These are phyloP conservation scores for Tieghemostelium lacteum DNA, from an alignment of 78 protist species.

Conservation along the genomic window DNA sequence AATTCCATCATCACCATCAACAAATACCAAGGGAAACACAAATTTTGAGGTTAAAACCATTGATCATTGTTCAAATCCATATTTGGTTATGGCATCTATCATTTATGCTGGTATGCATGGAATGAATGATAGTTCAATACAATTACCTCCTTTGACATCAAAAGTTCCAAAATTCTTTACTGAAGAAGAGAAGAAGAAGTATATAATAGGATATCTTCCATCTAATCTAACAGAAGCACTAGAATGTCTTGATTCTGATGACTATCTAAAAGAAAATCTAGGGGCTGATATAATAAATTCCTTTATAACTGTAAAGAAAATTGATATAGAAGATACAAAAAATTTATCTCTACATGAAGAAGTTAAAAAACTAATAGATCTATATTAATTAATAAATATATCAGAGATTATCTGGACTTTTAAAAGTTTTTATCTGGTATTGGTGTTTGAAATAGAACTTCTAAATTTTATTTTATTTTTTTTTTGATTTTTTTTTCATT, in stretches of 20 bases:
- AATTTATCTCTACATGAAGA: too few relatives aligned
- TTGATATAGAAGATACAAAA: background rate
- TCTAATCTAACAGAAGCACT: background rate
- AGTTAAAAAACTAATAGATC: too few relatives aligned
- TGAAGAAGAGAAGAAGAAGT: background rate
- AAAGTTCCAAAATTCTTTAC: constrained; percentile 3
- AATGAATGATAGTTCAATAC: background rate
- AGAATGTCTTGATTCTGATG: background rate
- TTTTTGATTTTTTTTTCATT: background rate
- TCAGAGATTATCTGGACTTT: too few relatives aligned
- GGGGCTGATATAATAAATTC: background rate
- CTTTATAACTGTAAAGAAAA: background rate
- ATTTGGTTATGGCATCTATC: constrained; percentile 27
- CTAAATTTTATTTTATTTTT: background rate
- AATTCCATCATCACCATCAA: constrained; percentile 19
- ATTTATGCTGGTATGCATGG: constrained; percentile 36
- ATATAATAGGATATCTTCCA: background rate
- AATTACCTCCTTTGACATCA: constrained; percentile 19
- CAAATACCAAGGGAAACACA: background rate
- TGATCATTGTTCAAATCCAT: constrained; percentile 41
- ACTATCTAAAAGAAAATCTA: background rate
- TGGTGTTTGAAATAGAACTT: too few relatives aligned
- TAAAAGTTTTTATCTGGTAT: too few relatives aligned
- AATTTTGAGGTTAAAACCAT: constrained; percentile 52
- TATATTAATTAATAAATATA: too few relatives aligned